Conservation (phyloP, 352 stramenopile genomes). For the Phytophthora citrophthora region DNA sequence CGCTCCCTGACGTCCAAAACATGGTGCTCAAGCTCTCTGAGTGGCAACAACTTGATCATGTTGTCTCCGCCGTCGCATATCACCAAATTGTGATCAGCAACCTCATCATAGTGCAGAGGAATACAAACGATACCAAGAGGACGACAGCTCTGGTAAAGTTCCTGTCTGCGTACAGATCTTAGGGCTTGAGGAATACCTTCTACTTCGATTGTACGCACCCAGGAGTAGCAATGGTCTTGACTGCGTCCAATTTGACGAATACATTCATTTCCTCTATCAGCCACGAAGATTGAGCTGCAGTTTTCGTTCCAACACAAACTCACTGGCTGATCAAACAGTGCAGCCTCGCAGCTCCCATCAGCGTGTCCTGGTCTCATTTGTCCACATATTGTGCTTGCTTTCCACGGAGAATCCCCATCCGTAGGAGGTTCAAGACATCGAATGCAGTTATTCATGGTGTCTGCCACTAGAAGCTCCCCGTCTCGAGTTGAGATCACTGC, state of each 20-base stretch:
- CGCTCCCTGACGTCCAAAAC: not conserved
- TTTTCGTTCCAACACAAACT: constrained; percentile 35
- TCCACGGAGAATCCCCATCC: constrained; percentile 20
- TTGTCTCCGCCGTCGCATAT: constrained; percentile 35
- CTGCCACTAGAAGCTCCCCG: constrained; percentile 50
- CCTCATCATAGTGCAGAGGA: not conserved
- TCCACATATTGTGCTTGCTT: constrained; percentile 40
- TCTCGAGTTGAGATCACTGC: constrained; percentile 32
- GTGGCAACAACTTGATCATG: constrained; percentile 29
- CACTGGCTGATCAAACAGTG: constrained; percentile 47
- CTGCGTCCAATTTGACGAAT: constrained; percentile 49
- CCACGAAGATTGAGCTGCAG: constrained; percentile 44
- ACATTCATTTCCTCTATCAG: constrained; percentile 50
- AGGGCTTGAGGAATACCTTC: constrained; percentile 11
- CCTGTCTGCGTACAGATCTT: constrained; percentile 2
- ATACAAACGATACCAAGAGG: constrained; percentile 34
- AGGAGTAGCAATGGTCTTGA: constrained; percentile 34
- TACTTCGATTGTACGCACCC: constrained; percentile 56
- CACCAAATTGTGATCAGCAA: constrained; percentile 8
- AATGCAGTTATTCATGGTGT: constrained; percentile 72
- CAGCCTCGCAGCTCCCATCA: constrained; percentile 40
- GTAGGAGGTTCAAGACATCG: constrained; percentile 32
- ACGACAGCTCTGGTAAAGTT: constrained; percentile 5
- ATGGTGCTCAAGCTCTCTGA: constrained; percentile 12
- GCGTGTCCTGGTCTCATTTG: constrained; percentile 30